Base-by-base conservation (phyloP, 208 protist genomes). In the Acanthamoeba healyi region DNA sequence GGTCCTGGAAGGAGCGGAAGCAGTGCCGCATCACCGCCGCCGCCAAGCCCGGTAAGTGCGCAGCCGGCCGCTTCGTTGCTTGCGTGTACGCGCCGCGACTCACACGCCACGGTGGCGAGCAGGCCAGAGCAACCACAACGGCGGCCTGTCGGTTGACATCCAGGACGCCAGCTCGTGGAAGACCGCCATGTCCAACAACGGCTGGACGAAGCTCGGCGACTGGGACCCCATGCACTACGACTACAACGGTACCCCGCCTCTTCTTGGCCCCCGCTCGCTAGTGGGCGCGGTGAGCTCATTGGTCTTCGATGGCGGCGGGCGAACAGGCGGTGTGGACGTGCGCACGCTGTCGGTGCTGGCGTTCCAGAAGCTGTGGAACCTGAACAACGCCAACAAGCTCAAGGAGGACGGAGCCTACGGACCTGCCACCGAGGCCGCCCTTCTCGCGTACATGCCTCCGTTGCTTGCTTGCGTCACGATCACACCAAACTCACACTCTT, bases 141-240 rank as follows among this genome's bases (percentile, higher is more conserved):
- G 70, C 5, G 70, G 70, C 19, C 70, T 79, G 19, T 32, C 70
- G 9, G 40, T 79, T 38, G 70, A 79, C 36, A 79, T 79, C 26
- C 32, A 49, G 38, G 70, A 79, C 24, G 70, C 70, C 34, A 29
- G 19, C 24, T 79, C 70, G 38, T 79, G 70, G 70, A 79, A 29
- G 70, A 49, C 70, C 15, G 70, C 36, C 70, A 49, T 79, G 70
- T 15, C 32, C 32, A 79, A 46, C 38, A 79, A 79, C 38, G 70
- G 70, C 40, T 79, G 70, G 70, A 40, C 32, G 2, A 79, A 79
- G 40, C 70, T 79, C 9, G 70, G 70, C 24, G 70, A 79, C 24
- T 79, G 70, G 70, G 70, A 79, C 24, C 70, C 70, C 70, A 79
- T 79, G 70, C 70, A 79, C 70, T 79, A 79, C 70, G 70, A 79